Conservation (phyloP, 345 rosid species). For the Aethionema arabicum region DNA sequence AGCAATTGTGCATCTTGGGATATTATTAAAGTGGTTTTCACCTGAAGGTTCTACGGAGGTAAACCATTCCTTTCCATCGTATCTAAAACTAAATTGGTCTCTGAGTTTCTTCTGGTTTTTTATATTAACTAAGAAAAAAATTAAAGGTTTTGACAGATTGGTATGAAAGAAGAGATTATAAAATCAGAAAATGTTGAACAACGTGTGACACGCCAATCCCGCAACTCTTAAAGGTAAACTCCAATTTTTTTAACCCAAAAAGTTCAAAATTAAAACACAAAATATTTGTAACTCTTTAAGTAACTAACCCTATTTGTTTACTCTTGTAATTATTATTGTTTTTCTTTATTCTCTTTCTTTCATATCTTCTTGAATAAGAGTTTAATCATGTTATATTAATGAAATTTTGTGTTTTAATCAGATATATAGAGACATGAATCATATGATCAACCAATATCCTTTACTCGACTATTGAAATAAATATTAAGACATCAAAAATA, state of each 20-base stretch:
- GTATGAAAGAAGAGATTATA: conserved; percentile 47
- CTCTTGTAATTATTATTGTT: conserved; percentile 33
- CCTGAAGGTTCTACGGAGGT: conserved; percentile 47
- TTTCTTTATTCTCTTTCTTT: background rate
- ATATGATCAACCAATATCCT: too few species aligned
- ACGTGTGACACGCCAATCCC: conserved; percentile 36
- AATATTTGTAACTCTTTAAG: background rate
- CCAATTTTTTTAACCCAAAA: conserved; percentile 17
- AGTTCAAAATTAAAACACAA: background rate
- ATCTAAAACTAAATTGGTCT: background rate
- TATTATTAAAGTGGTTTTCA: conserved; percentile 48
- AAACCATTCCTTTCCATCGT: conserved; percentile 8
- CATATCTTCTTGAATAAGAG: conserved; percentile 1
- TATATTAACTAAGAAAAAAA: background rate
- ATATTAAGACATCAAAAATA: too few species aligned
- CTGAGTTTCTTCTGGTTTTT: conserved; percentile 10
- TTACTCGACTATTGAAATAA: too few species aligned
- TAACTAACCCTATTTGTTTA: conserved; percentile 26
- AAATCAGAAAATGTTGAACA: conserved; percentile 40
- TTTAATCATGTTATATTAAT: background rate
- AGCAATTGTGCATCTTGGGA: conserved; percentile 48
- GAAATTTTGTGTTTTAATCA: conserved; percentile 22
- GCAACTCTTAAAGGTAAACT: conserved; percentile 26
- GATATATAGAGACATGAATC: background rate
- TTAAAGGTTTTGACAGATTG: conserved; percentile 37